Conservation (phyloP, 2,329 filamentous ascomycete genomes). For the Pseudogymnoascus sp. region DNA sequence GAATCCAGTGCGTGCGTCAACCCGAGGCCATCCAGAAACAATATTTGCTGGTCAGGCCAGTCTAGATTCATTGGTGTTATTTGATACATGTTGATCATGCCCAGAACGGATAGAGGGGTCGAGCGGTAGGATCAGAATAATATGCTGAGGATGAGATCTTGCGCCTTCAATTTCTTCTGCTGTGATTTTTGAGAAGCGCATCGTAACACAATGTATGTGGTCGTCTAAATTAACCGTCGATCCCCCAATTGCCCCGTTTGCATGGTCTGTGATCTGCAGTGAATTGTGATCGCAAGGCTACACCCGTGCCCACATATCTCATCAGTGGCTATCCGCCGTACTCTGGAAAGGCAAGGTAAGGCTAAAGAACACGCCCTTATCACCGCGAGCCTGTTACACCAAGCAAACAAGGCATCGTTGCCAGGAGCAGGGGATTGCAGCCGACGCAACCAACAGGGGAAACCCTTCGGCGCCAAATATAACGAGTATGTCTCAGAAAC, state of each 20-base stretch:
- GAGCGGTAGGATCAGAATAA: neutral
- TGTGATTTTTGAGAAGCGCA: neutral
- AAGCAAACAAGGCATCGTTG: neutral
- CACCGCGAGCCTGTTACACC: neutral
- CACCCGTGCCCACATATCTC: neutral
- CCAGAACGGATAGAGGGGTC: neutral
- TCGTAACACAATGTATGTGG: neutral
- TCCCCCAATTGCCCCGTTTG: neutral
- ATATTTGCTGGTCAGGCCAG: neutral
- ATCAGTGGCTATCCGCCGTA: neutral
- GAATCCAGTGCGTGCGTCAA: neutral
- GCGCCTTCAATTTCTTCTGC: neutral
- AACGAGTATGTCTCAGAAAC: constrained; percentile 5
- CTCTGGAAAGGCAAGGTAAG: neutral
- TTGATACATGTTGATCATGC: neutral
- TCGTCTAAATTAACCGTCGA: neutral
- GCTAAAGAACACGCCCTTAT: neutral
- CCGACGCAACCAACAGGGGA: neutral
- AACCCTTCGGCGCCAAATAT: neutral
- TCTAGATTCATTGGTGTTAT: neutral
- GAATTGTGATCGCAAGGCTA: neutral
- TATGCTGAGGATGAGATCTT: neutral
- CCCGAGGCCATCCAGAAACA: neutral
- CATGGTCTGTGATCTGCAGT: neutral
- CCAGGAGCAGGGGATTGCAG: neutral